Evolutionary conservation across 164 flowering plant genomes (phyloP).

Genomic region (Saururus chinensis): DNA sequence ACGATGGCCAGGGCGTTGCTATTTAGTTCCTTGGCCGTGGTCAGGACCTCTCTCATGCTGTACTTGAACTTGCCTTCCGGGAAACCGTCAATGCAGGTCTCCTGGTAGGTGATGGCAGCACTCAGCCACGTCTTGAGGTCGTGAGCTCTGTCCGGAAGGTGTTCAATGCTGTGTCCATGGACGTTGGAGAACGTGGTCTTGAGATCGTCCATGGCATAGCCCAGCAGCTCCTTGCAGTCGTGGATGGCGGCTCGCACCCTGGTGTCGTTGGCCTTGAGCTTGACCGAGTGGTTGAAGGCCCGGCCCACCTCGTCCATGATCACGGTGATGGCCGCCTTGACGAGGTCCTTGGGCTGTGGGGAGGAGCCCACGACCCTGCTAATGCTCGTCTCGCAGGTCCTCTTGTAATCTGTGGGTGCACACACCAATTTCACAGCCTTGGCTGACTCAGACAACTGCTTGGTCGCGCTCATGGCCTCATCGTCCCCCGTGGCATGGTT

Average conservation of each 20-base stretch:
- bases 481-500: neutral
- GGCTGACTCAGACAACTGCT: neutral
- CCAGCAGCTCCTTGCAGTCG: slow-evolving; percentile 35
- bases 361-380: slow-evolving; percentile 9
- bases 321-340: slow-evolving; percentile 23
- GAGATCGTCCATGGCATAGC: slow-evolving; percentile 32
- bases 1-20: slow-evolving; percentile 54
- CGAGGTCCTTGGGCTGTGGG: slow-evolving; percentile 28
- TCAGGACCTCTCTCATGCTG: slow-evolving; percentile 2
- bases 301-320: slow-evolving; percentile 21
- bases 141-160: slow-evolving; percentile 11
- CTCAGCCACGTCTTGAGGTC: slow-evolving; percentile 67
- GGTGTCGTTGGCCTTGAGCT: slow-evolving; percentile 7
- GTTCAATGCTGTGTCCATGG: slow-evolving; percentile 15
- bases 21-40: slow-evolving; percentile 27
- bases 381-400: slow-evolving; percentile 26
- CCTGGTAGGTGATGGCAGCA: slow-evolving; percentile 69
- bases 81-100: slow-evolving; percentile 65
- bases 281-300: slow-evolving; percentile 8
- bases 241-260: slow-evolving; percentile 20
- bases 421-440: slow-evolving; percentile 31
- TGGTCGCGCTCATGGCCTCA: neutral
- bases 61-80: slow-evolving; percentile 41
- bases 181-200: slow-evolving; percentile 21
- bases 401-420: slow-evolving; percentile 29